Evolutionary conservation across 192 early-diverging fungal species (phyloP).

Genomic region (Backusella macrospora): DNA sequence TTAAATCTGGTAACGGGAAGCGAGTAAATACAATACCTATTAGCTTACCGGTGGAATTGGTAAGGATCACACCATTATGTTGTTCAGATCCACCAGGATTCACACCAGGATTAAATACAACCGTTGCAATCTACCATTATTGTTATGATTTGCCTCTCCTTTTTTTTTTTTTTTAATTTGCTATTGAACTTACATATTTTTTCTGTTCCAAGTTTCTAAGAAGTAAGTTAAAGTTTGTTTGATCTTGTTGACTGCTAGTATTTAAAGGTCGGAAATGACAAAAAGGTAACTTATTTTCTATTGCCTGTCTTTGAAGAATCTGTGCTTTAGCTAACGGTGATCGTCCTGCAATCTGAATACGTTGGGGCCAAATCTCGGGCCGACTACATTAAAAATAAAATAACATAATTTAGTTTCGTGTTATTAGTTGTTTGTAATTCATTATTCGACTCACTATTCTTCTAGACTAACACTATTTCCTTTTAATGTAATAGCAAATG

Average conservation of each 20-base stretch:
- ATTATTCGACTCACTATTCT: conserved; percentile 41
- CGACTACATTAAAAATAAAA: conserved; percentile 19
- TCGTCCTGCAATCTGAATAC: conserved; percentile 39
- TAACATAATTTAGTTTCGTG: neutral
- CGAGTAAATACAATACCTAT: conserved; percentile 42
- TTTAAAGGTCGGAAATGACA: conserved; percentile 40
- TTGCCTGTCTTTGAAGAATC: conserved; percentile 32
- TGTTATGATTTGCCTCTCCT: too few relatives aligned
- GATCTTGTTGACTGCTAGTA: conserved; percentile 35
- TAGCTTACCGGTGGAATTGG: conserved; percentile 37
- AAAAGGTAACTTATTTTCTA: conserved; percentile 39
- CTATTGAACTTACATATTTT: conserved; percentile 31
- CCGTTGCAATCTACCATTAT: conserved; percentile 38
- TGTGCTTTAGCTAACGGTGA: conserved; percentile 34
- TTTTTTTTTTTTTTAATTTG: too few relatives aligned
- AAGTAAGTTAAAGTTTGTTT: conserved; percentile 33
- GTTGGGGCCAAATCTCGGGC: conserved; percentile 41
- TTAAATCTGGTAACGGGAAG: conserved; percentile 37
- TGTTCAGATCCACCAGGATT: conserved; percentile 15
- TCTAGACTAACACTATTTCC: conserved; percentile 31
- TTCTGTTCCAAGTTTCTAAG: conserved; percentile 42
- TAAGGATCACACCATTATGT: conserved; percentile 38
- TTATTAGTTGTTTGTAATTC: neutral
- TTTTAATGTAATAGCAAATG: conserved; percentile 38
- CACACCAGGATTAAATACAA: conserved; percentile 33